These are phyloP conservation scores for Pyrenochaeta sp. DNA, from an alignment of 2,329 filamentous ascomycete genomes.

Conservation along the genomic window DNA sequence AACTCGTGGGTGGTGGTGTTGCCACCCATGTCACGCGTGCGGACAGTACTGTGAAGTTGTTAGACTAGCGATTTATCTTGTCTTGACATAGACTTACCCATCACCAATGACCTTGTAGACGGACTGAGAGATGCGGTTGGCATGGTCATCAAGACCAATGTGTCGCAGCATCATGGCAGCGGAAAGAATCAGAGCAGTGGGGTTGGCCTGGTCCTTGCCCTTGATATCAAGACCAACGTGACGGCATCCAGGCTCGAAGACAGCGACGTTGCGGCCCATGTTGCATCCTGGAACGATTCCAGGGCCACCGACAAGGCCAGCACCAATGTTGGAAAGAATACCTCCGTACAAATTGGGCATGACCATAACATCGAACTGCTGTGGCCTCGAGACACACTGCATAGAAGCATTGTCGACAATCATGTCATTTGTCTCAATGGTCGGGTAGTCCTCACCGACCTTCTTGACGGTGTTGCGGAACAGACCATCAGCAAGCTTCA, in stretches of 20 bases:
- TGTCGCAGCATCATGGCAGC: conserved; percentile 97
- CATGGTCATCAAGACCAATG: conserved; percentile 96
- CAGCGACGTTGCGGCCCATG: conserved; percentile 97
- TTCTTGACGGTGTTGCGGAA: conserved; percentile 98
- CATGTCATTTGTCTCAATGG: conserved; percentile 97
- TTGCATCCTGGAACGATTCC: conserved; percentile 98
- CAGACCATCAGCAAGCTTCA: conserved; percentile 98
- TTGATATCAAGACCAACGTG: conserved; percentile 99
- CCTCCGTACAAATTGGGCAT: conserved; percentile 99
- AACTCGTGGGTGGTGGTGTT: conserved; percentile 90
- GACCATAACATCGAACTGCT: conserved; percentile 99
- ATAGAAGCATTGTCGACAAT: conserved; percentile 99
- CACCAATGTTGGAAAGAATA: conserved; percentile 98
- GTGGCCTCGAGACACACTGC: conserved; percentile 95
- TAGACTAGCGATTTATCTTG: conserved; percentile 27
- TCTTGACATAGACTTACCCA: conserved; percentile 67
- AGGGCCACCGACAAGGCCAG: conserved; percentile 94
- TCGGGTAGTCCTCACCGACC: conserved; percentile 93
- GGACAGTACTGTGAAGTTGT: conserved; percentile 70
- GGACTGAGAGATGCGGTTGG: conserved; percentile 95
- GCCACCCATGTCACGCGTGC: conserved; percentile 97
- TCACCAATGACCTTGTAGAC: conserved; percentile 85
- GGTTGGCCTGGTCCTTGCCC: conserved; percentile 99
- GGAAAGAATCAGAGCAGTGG: conserved; percentile 92
- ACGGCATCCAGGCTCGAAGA: conserved; percentile 98